Base-by-base conservation (phyloP, 805 yeast species). In the Scheffersomyces amazonensis region DNA sequence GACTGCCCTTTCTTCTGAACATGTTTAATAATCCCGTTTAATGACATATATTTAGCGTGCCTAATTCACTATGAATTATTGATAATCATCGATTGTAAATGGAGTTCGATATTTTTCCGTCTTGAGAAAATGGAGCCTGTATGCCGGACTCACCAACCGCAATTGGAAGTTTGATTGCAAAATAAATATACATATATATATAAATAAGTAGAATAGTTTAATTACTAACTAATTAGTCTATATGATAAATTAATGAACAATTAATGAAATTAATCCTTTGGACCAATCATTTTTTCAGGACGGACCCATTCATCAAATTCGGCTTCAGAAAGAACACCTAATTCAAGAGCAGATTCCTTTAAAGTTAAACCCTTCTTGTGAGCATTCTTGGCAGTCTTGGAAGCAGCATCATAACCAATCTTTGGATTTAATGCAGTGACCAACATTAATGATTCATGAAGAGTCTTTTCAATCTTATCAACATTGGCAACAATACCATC, bases 351-450 rank as follows among this genome's bases (percentile, higher is more conserved):
- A 47, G 95, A 81, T 68, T 89, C 86, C 73, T 93, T 93, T 70
- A 93, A 79, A 32, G 99, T 93, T 56, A 91, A 76, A 19, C 97
- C 96, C 76, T 93, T 89, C 75, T 90, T 85, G 80, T 93, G 98
- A 35, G 99, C 99, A 63, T 93, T 87, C 78, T 93, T 93, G 53
- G 99, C 99, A 38, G 89, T 91, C 80, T 91, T 90, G 42, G 97
- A 88, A 42, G 99, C 98, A 54, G 82, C 78, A 62, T 93, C 99
- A 73, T 93, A 93, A 58, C 99, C 99, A 55, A 93, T 93, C 82
- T 91, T 89, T 57, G 99, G 97, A 80, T 93, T 93, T 62, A 93
- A 79, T 18, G 99, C 97, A 41, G 99, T 93, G 36, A 93, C 99
- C 71, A 93, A 80, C 99, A 93, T 93, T 62, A 93, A 78, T 12